Evolutionary conservation across 305 asterid species (phyloP).

Genomic region (Solanum aculeatissimum): DNA sequence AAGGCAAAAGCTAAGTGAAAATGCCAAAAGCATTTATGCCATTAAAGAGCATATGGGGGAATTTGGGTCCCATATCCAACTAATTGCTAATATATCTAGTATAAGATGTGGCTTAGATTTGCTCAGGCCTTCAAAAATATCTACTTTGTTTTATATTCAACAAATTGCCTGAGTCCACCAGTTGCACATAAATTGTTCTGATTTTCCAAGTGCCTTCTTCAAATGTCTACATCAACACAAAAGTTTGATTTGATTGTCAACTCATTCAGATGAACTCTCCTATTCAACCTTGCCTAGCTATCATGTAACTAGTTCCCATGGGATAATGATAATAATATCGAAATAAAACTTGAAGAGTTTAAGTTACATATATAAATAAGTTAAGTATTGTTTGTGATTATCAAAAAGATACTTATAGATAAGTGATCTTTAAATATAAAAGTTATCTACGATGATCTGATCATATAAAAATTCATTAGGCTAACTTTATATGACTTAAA

Average conservation of each 20-base stretch:
- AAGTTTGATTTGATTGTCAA: not conserved
- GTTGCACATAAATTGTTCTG: conserved; percentile 19
- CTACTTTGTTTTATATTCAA: conserved; percentile 18
- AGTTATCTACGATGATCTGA: not conserved
- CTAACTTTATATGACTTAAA: not conserved
- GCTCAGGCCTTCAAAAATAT: conserved; percentile 26
- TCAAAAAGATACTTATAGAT: no score
- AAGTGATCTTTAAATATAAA: not conserved
- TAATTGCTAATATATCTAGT: conserved; percentile 6
- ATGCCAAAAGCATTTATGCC: conserved; percentile 39
- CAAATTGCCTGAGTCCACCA: conserved; percentile 2
- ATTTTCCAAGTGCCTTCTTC: not conserved
- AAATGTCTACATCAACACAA: conserved; percentile 3
- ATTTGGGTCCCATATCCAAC: conserved; percentile 24
- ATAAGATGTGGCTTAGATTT: conserved; percentile 31
- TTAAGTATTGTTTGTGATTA: not conserved
- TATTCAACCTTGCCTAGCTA: not conserved
- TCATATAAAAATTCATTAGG: not conserved
- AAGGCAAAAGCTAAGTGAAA: conserved; percentile 7
- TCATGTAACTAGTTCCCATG: not conserved
- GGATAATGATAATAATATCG: not conserved
- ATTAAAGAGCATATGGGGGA: conserved; percentile 15
- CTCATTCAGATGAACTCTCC: not conserved
- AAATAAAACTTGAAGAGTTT: not conserved
- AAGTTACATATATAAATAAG: not conserved